Evolutionary conservation across 2,329 filamentous ascomycete genomes (phyloP).

Genomic region (Colletotrichum lini): DNA sequence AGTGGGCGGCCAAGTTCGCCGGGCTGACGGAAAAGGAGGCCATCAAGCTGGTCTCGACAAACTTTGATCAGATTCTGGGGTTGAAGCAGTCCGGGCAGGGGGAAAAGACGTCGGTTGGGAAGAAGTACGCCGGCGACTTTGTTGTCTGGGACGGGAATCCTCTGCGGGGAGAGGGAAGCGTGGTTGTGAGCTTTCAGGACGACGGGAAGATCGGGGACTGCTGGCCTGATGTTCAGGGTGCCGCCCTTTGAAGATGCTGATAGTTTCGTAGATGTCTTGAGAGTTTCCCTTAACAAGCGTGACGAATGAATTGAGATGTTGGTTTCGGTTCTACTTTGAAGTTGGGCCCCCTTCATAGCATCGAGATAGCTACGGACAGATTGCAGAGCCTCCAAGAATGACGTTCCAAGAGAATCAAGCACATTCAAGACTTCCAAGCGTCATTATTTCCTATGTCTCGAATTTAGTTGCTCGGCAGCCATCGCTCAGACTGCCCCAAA

Average conservation of each 20-base stretch:
- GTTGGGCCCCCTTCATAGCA: too few relatives aligned
- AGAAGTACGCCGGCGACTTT: constrained; percentile 49
- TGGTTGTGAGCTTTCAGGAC: constrained; percentile 45
- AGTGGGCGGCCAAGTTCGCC: constrained; percentile 57
- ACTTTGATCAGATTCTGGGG: constrained; percentile 57
- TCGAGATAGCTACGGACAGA: too few relatives aligned
- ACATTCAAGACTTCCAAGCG: too few relatives aligned
- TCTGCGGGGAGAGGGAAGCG: constrained; percentile 55
- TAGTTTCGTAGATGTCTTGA: too few relatives aligned
- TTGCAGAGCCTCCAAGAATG: too few relatives aligned
- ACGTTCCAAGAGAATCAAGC: too few relatives aligned
- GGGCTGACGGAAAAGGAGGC: constrained; percentile 51
- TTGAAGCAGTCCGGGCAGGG: constrained; percentile 41
- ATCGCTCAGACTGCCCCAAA: too few relatives aligned
- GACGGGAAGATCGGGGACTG: constrained; percentile 30
- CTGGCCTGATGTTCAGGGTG: constrained; percentile 17
- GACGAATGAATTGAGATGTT: too few relatives aligned
- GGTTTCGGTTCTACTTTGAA: too few relatives aligned
- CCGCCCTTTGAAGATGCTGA: constrained; percentile 1
- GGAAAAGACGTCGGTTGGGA: neutral
- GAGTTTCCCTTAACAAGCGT: neutral
- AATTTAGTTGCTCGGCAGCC: too few relatives aligned
- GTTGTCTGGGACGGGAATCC: constrained; percentile 61
- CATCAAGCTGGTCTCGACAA: constrained; percentile 55
- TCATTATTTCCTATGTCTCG: too few relatives aligned